Evolutionary conservation across 202 grass and related monocot genomes (phyloP).

Genomic region (Panicum hallii): DNA sequence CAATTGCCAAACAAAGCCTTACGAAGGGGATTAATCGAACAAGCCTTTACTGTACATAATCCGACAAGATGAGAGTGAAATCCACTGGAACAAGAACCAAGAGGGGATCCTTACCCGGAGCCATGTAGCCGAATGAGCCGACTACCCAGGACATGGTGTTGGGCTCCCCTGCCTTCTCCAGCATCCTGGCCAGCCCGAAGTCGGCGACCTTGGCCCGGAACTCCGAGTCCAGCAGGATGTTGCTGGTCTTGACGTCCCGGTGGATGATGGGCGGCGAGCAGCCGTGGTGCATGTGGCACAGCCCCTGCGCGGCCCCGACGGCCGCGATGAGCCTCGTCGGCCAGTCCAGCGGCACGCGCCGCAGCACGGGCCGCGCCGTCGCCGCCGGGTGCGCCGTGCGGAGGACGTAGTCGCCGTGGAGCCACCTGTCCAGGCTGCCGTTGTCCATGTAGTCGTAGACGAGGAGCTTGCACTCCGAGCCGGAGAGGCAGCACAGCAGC

Average conservation of each 20-base stretch:
- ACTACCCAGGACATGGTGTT: neutral
- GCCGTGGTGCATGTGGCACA: constrained; percentile 30
- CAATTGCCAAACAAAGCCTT: no score
- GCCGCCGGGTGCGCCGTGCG: neutral
- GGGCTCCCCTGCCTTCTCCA: neutral
- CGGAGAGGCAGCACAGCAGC: constrained; percentile 5
- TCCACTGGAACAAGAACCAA: neutral
- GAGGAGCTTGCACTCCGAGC: neutral
- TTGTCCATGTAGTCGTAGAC: constrained; percentile 28
- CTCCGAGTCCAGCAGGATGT: constrained; percentile 18
- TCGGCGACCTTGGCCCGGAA: constrained; percentile 24
- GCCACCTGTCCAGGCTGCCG: constrained; percentile 17
- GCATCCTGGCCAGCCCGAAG: constrained; percentile 1
- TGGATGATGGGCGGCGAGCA: constrained; percentile 24
- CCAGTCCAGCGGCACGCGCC: constrained; percentile 3
- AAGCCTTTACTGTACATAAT: neutral
- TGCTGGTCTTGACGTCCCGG: constrained; percentile 23
- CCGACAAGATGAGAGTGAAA: neutral
- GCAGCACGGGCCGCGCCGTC: neutral
- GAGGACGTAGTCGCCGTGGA: neutral
- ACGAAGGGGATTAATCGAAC: no score
- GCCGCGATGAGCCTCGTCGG: neutral
- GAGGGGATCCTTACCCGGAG: constrained; percentile 11
- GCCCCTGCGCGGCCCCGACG: neutral
- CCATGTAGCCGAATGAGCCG: constrained; percentile 31